Percentiles rank a stretch among this genome's conserved stretches.
Evolutionary conservation across 2,329 filamentous ascomycete species (phyloP).

Genomic region (Colletotrichum orchidophilum): DNA sequence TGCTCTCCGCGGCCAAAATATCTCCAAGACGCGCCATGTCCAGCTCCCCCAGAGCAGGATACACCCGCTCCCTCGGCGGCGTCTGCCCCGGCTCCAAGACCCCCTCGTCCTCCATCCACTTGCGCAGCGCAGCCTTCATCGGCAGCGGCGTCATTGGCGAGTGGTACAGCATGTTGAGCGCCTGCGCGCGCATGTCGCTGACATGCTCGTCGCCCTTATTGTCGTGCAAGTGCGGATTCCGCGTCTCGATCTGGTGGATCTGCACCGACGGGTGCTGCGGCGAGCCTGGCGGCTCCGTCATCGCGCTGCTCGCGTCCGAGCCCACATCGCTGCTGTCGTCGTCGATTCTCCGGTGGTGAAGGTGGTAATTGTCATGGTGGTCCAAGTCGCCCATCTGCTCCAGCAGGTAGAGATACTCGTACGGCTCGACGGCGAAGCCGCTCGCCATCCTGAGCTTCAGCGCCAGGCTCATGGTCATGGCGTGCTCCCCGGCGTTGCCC

Average conservation of each 20-base stretch:
- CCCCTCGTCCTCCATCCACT: slow-evolving; percentile 4
- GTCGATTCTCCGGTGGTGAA: background rate
- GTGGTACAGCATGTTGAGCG: slow-evolving; percentile 8
- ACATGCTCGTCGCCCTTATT: slow-evolving; percentile 24
- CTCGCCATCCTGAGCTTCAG: slow-evolving; percentile 13
- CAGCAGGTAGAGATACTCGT: slow-evolving; percentile 7
- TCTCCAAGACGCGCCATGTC: slow-evolving; percentile 20
- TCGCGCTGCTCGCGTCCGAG: background rate
- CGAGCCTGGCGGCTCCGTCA: background rate
- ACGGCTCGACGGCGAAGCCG: slow-evolving; percentile 19
- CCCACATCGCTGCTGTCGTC: background rate
- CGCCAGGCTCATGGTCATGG: slow-evolving; percentile 14
- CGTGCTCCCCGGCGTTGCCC: slow-evolving; percentile 17
- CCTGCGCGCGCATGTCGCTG: slow-evolving; percentile 10
- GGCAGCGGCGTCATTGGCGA: background rate
- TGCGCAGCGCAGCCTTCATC: slow-evolving; percentile 7
- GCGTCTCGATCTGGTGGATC: slow-evolving; percentile 18
- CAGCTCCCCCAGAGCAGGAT: slow-evolving; percentile 13
- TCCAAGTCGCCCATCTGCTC: background rate
- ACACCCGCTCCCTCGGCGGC: slow-evolving; percentile 6
- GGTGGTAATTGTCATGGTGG: background rate
- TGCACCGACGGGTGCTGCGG: background rate
- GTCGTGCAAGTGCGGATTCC: slow-evolving; percentile 19
- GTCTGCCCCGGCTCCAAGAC: background rate
- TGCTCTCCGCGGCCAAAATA: background rate